Evolutionary conservation across 495 filamentous ascomycete species (phyloP), one percentile per base, ranked within the genome.

Genomic region (Bacidia rubella): DNA sequence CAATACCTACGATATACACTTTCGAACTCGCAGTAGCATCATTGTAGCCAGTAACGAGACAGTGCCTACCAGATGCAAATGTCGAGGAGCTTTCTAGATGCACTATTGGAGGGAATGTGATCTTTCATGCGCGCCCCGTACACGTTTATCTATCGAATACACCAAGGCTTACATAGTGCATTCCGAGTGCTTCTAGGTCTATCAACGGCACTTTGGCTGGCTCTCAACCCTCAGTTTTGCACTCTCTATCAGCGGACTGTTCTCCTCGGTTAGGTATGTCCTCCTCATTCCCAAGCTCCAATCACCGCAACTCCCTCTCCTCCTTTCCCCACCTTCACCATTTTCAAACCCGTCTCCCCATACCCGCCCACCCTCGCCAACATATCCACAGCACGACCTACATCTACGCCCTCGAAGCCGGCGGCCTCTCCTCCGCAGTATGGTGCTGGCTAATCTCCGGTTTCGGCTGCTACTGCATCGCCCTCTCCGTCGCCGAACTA

Each of bases 401-500:
- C 65, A 67, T 67, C 7, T 82, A 79, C 59, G 77, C 78, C 0
- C 69, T 82, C 25, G 63, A 70, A 51, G 78, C 80, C 4, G 79
- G 79, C 41, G 78, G 80, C 11, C 70, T 74, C 19, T 72, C 77
- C 25, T 68, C 77, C 29, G 76, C 74, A 15, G 71, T 83, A 45
- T 83, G 79, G 80, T 80, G 71, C 60, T 82, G 79, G 79, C 59
- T 80, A 10, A 74, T 82, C 27, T 77, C 74, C n/a, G 79, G 79
- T 27, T 65, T 68, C 27, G 80, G 80, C 2, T 80, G 77, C 50
- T 75, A 76, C 73, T 79, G 76, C 53, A 74, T 83, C 63, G 80
- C 79, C 5, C 63, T 65, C 49, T 74, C 77, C 27, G 71, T 79
- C 47, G 72, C 76, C 19, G 75, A 79, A 62, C 66, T 79, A 22